Base-by-base conservation (phyloP, 2,329 filamentous ascomycete genomes). In the Botrytis paeoniae region DNA sequence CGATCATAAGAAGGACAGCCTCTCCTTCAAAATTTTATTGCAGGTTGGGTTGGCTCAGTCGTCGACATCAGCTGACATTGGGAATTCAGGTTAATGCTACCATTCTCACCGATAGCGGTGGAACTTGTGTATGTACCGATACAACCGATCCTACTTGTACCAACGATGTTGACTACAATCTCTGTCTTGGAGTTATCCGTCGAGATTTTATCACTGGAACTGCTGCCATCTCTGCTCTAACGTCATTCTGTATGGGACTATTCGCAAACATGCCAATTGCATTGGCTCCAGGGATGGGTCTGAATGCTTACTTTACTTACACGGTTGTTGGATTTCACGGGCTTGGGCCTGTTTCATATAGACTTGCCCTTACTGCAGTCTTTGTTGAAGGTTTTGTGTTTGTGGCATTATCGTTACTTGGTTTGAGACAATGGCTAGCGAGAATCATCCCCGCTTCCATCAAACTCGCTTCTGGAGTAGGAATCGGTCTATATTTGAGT, bases 301-400 rank as follows among this genome's bases (percentile, higher is more conserved):
- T 97, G 73, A 97, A 97, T 80, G 93, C 93, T n/a, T 96, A 97
- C 81, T 97, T 97, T 80, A 88, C 93, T 39, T 97, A 92, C 80
- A 82, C 79, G 72, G 91, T 93, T 62, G 93, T 97, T 72, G 94
- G 94, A 4, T 89, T 85, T 79, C 91, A 95, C 80, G 94, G 93
- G 60, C 87, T 85, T 32, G 93, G 93, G 3, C 85, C 87, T 61
- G 90, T 97, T 12, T 89, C 93, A 1, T 97, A 93, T 80, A 82
- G 87, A 70, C 86, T 95, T 62, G 94, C 94, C 45, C 84, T 97
- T 57, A 96, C 93, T 4, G 93, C 93, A 70, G 94, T 96, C 76
- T 97, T 97, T 80, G 91, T 96, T 20, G 94, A 97, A 82, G 94
- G 94, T 62, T 93, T 92, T 81, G 90, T 97, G 75, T 97, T 97